These are phyloP conservation scores for Phialocephala subalpina DNA, from an alignment of 2,329 filamentous ascomycete genomes.

Conservation along the genomic window DNA sequence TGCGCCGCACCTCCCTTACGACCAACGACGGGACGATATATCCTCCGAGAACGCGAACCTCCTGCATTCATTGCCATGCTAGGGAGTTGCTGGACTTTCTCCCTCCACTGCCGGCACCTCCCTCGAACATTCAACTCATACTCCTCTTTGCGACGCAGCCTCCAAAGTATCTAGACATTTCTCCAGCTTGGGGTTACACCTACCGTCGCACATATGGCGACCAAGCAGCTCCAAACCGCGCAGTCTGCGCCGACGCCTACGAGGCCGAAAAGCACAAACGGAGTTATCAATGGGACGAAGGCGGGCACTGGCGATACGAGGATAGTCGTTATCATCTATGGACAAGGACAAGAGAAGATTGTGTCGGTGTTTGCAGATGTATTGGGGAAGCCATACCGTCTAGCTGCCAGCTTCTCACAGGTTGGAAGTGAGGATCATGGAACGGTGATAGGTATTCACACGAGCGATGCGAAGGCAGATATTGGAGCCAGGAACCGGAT, in stretches of 20 bases:
- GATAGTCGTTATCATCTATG: constrained; percentile 73
- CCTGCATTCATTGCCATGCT: constrained; percentile 29
- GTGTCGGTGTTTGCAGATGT: constrained; percentile 81
- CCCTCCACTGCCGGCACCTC: constrained; percentile 21
- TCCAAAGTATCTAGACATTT: constrained; percentile 19
- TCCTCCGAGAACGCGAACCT: constrained; percentile 22
- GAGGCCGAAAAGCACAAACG: constrained; percentile 48
- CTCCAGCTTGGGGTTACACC: constrained; percentile 17
- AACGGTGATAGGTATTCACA: constrained; percentile 72
- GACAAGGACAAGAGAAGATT: constrained; percentile 75
- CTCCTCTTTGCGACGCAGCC: constrained; percentile 9
- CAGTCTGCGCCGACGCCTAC: constrained; percentile 54
- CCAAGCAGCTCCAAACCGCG: constrained; percentile 56
- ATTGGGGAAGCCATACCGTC: constrained; percentile 74
- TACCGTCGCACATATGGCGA: constrained; percentile 44
- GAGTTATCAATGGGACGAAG: constrained; percentile 44
- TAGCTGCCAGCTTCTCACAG: constrained; percentile 62
- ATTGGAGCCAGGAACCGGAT: constrained; percentile 64
- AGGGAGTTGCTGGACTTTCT: constrained; percentile 30
- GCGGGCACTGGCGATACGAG: constrained; percentile 58
- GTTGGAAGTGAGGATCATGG: constrained; percentile 63
- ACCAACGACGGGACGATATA: constrained; percentile 15
- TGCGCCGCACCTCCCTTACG: constrained; percentile 20
- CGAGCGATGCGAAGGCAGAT: constrained; percentile 62
- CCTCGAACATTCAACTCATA: constrained; percentile 15